A percentile compares a stretch with the other conserved stretches of the same genome.
Evolutionary conservation across 1,284 basidiomycete species (phyloP).

Genomic region (Rhizoctonia solani): DNA sequence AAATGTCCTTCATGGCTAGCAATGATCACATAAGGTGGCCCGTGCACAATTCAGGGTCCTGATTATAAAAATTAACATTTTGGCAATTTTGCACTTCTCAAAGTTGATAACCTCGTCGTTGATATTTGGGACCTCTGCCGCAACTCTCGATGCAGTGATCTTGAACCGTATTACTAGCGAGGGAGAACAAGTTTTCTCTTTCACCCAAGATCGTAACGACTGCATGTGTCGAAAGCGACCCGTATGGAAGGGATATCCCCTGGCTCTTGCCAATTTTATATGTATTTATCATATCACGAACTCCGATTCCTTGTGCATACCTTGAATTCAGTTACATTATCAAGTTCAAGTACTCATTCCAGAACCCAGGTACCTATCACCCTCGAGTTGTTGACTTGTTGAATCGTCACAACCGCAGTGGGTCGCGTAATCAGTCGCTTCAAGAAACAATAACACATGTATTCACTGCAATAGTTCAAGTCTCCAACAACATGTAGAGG

Average conservation of each 20-base stretch:
- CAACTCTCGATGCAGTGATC: constrained; percentile 27
- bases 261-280: constrained; percentile 7
- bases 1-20: background rate
- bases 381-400: too few species aligned
- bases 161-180: constrained; percentile 32
- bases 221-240: constrained; percentile 32
- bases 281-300: background rate
- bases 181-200: constrained; percentile 32
- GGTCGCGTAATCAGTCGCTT: too few species aligned
- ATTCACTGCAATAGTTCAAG: too few species aligned
- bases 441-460: too few species aligned
- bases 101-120: constrained; percentile 35
- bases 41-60: constrained; percentile 13
- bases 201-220: constrained; percentile 36
- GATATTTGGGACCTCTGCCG: constrained; percentile 34
- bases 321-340: background rate
- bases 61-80: background rate
- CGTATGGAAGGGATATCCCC: constrained; percentile 34
- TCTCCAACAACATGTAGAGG: too few species aligned
- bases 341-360: too few species aligned
- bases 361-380: too few species aligned
- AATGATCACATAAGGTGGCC: constrained; percentile 1
- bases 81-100: background rate
- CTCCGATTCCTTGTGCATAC: background rate
- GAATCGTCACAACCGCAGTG: too few species aligned